Conservation (phyloP, 2,329 filamentous ascomycete species). For the Knufia petricola region DNA sequence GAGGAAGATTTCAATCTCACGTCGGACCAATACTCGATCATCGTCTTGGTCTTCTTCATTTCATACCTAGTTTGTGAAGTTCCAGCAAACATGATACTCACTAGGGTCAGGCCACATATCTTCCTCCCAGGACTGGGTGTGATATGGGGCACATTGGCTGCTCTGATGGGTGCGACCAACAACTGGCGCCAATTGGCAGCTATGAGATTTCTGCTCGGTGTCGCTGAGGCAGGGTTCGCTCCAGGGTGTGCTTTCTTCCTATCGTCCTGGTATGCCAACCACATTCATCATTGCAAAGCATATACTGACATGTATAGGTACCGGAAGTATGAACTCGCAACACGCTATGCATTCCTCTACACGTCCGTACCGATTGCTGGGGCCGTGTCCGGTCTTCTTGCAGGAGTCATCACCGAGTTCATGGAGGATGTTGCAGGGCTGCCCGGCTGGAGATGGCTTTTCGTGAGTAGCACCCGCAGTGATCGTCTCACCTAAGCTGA, state of each 20-base stretch:
- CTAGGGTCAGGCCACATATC: conserved; percentile 5
- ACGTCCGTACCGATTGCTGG: conserved; percentile 53
- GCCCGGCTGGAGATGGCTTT: conserved; percentile 54
- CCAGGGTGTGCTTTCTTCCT: conserved; percentile 55
- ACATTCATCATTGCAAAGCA: background rate
- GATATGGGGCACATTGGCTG: conserved; percentile 6
- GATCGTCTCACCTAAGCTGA: conserved; percentile 33
- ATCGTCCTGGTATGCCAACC: conserved; percentile 35
- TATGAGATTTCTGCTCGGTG: conserved; percentile 37
- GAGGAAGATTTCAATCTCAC: conserved; percentile 12
- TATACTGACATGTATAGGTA: background rate
- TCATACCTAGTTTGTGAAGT: conserved; percentile 14
- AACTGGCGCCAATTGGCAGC: conserved; percentile 34
- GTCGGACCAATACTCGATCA: conserved; percentile 16
- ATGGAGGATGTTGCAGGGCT: conserved; percentile 39
- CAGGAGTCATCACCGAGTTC: conserved; percentile 49
- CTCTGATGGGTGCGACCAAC: conserved; percentile 15
- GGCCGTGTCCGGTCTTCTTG: conserved; percentile 49
- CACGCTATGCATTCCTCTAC: conserved; percentile 47
- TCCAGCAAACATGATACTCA: conserved; percentile 11
- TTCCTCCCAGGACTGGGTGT: conserved; percentile 10
- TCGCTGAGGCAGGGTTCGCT: conserved; percentile 51
- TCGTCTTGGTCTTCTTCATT: conserved; percentile 15
- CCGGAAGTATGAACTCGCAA: conserved; percentile 29
- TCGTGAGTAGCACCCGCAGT: conserved; percentile 34